Conservation (phyloP, 257 asterid species). For the Rhazya stricta region DNA sequence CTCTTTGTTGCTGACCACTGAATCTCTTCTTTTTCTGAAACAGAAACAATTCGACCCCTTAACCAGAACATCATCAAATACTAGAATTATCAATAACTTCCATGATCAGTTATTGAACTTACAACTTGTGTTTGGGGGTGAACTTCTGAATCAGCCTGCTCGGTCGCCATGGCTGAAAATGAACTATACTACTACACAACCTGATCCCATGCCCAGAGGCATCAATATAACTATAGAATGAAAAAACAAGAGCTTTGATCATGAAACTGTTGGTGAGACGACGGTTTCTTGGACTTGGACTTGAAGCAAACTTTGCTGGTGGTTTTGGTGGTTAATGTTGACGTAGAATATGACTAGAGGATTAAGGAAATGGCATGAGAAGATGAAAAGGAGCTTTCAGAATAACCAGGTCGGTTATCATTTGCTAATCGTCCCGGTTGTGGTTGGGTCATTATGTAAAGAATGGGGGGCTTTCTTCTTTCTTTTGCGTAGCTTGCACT, state of each 20-base stretch:
- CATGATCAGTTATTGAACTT: slow-evolving; percentile 11
- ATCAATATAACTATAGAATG: neutral
- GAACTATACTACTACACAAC: neutral
- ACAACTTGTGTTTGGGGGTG: slow-evolving; percentile 30
- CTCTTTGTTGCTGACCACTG: slow-evolving; percentile 47
- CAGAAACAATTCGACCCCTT: neutral
- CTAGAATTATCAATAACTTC: neutral
- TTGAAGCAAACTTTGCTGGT: slow-evolving; percentile 35
- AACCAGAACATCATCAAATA: neutral
- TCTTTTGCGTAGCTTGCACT: slow-evolving; percentile 56
- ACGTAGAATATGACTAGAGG: slow-evolving; percentile 9
- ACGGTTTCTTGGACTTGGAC: slow-evolving; percentile 21
- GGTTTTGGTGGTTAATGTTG: slow-evolving; percentile 19
- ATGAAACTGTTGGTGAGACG: neutral
- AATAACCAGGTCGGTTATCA: neutral
- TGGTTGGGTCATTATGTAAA: slow-evolving; percentile 32
- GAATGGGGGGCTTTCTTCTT: slow-evolving; percentile 8
- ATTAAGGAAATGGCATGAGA: slow-evolving; percentile 9
- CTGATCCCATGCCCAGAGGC: slow-evolving; percentile 24
- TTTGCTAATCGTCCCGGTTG: slow-evolving; percentile 22
- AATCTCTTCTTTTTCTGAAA: slow-evolving; percentile 48
- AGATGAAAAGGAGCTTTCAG: slow-evolving; percentile 53
- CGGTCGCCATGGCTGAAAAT: slow-evolving; percentile 30
- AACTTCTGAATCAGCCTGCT: slow-evolving; percentile 12
- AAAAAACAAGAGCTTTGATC: neutral